Conservation (phyloP, 2,329 filamentous ascomycete genomes). For the Stachybotrys chartarum region DNA sequence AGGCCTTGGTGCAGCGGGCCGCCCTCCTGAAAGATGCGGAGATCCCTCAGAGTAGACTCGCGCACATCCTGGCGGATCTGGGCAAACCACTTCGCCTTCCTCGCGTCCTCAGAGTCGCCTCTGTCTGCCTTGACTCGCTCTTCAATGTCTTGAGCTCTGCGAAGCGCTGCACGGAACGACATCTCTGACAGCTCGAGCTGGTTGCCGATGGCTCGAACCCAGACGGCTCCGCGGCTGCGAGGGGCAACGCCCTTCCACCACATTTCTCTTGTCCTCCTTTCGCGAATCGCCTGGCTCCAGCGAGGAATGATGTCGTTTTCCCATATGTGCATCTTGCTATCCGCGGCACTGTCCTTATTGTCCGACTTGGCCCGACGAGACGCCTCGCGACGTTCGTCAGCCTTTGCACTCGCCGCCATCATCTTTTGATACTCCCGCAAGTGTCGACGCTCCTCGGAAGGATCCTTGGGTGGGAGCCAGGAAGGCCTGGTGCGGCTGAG, state of each 20-base stretch:
- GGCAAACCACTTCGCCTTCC: constrained; percentile 53
- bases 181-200: constrained; percentile 59
- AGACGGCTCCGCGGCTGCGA: constrained; percentile 60
- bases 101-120: constrained; percentile 45
- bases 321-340: constrained; percentile 58
- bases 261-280: constrained; percentile 64
- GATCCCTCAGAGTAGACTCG: constrained; percentile 59
- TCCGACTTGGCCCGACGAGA: constrained; percentile 43
- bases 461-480: constrained; percentile 81
- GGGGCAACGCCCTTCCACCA: constrained; percentile 79
- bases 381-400: constrained; percentile 52
- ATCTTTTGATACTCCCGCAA: constrained; percentile 79
- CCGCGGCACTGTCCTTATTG: constrained; percentile 46
- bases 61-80: constrained; percentile 58
- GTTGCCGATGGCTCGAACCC: constrained; percentile 67
- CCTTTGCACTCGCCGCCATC: constrained; percentile 59
- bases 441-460: constrained; percentile 84
- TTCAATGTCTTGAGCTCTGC: constrained; percentile 58
- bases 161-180: constrained; percentile 65
- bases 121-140: constrained; percentile 44
- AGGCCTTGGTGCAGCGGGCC: constrained; percentile 62
- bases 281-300: constrained; percentile 64
- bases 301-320: constrained; percentile 69
- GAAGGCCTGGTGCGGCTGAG: constrained; percentile 73
- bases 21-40: constrained; percentile 62